Percentiles rank a stretch among this genome's conserved stretches.
phyloP scores from a whole-genome alignment of 805 yeast genomes.

The Candida golubevii region DNA sequence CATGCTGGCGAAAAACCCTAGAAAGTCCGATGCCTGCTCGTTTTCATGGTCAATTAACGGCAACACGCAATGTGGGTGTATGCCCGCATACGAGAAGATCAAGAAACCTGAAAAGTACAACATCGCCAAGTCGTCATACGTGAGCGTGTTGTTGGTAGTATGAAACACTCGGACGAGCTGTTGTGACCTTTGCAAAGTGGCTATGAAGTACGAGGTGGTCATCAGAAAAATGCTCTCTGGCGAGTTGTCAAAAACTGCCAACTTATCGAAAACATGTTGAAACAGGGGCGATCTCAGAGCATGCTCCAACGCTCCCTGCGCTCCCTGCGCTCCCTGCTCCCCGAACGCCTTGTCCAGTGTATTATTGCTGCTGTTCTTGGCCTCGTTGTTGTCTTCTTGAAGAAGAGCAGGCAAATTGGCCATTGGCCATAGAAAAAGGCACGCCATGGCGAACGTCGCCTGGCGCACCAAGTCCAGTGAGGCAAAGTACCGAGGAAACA shows the following conservation, averaged over 20 bases:
- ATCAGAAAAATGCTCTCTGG: slow-evolving; percentile 14
- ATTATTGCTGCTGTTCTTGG: no score
- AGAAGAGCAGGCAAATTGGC: slow-evolving; percentile 14
- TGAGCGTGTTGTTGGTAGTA: neutral
- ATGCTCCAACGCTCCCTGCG: no score
- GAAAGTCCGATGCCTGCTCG: slow-evolving; percentile 17
- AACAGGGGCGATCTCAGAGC: neutral
- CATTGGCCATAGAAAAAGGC: slow-evolving; percentile 24
- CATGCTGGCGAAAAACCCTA: slow-evolving; percentile 14
- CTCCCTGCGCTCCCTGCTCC: no score
- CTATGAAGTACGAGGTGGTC: slow-evolving; percentile 23
- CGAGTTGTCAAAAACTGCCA: slow-evolving; percentile 5
- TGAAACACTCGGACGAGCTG: slow-evolving; percentile 4
- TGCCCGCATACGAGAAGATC: slow-evolving; percentile 26
- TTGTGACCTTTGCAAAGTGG: slow-evolving; percentile 12
- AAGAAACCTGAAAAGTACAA: slow-evolving; percentile 17
- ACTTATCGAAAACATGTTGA: slow-evolving; percentile 10
- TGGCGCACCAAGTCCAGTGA: slow-evolving; percentile 24
- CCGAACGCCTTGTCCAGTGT: no score
- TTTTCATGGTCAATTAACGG: slow-evolving; percentile 26
- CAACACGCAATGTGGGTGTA: slow-evolving; percentile 28
- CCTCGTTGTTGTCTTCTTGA: slow-evolving; percentile 1
- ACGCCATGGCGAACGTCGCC: slow-evolving; percentile 22
- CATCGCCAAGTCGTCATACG: slow-evolving; percentile 5
- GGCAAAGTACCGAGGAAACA: slow-evolving; percentile 25